Conservation (phyloP, 2,329 filamentous ascomycete species). For the Hortaea sp. region DNA sequence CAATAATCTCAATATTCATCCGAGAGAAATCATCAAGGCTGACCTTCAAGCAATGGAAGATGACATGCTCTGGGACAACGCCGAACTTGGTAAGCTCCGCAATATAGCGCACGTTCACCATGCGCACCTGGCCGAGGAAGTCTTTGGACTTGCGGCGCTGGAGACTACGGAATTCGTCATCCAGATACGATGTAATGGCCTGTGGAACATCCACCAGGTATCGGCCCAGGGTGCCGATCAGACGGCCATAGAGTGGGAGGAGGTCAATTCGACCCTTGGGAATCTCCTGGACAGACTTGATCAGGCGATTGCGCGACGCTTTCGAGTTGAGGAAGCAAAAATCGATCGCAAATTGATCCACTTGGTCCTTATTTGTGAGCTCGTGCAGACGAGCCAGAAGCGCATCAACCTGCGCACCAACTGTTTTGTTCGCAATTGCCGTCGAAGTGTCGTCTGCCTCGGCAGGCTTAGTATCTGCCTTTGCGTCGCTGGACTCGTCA, state of each 20-base stretch:
- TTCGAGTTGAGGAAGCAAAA: conserved; percentile 99
- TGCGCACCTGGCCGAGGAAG: conserved; percentile 84
- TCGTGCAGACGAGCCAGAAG: conserved; percentile 82
- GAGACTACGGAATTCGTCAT: conserved; percentile 92
- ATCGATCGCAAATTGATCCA: conserved; percentile 87
- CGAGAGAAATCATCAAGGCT: conserved; percentile 94
- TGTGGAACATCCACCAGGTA: conserved; percentile 94
- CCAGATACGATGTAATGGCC: conserved; percentile 80
- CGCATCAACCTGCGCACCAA: conserved; percentile 91
- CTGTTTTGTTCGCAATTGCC: conserved; percentile 94
- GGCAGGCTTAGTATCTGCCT: conserved; percentile 40
- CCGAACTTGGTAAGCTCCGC: conserved; percentile 97
- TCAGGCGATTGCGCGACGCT: conserved; percentile 83
- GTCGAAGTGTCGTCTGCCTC: conserved; percentile 74
- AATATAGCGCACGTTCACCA: conserved; percentile 93
- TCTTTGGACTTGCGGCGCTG: conserved; percentile 97
- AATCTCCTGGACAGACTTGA: conserved; percentile 88
- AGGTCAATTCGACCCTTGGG: conserved; percentile 90
- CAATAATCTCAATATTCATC: conserved; percentile 99
- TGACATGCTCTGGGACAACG: conserved; percentile 94
- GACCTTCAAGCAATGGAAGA: conserved; percentile 97
- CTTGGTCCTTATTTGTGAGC: conserved; percentile 78
- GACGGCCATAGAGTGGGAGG: conserved; percentile 79
- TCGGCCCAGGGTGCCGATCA: conserved; percentile 84
- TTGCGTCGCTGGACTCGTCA: conserved; percentile 39